Evolutionary conservation across 1,284 basidiomycete species (phyloP).

Genomic region (Trametes sp.): DNA sequence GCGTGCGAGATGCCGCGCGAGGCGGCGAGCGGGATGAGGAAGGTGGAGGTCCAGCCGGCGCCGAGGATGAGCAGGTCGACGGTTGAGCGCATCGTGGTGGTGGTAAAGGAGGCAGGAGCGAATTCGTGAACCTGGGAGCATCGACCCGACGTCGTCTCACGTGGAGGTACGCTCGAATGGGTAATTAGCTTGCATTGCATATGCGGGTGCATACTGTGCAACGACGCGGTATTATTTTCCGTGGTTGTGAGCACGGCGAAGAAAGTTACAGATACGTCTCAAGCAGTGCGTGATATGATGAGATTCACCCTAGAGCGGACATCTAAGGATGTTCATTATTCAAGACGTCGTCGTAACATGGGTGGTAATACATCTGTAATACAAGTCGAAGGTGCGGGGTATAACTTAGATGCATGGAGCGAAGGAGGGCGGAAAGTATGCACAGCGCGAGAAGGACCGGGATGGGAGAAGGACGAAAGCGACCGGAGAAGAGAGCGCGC

Average conservation of each 20-base stretch:
- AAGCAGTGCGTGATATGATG: too few species aligned
- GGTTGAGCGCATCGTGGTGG: conserved; percentile 25
- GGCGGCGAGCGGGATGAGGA: conserved; percentile 64
- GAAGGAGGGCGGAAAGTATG: conserved; percentile 14
- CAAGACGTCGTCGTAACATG: conserved; percentile 10
- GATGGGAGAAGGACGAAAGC: conserved; percentile 22
- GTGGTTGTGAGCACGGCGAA: too few species aligned
- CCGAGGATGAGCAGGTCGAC: conserved; percentile 71
- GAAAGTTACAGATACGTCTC: too few species aligned
- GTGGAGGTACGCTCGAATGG: not conserved
- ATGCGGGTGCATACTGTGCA: not conserved
- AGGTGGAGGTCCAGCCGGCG: conserved; percentile 73
- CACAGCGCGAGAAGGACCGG: conserved; percentile 22
- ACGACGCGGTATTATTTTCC: too few species aligned
- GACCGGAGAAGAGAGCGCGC: conserved; percentile 16
- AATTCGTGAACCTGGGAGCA: not conserved
- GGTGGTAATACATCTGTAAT: conserved; percentile 21
- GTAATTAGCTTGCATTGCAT: conserved; percentile 1
- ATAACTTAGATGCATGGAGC: conserved; percentile 25
- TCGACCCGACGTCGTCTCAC: not conserved
- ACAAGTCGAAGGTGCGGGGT: conserved; percentile 23
- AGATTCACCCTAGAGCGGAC: conserved; percentile 49
- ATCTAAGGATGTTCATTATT: conserved; percentile 10
- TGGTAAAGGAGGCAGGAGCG: conserved; percentile 4
- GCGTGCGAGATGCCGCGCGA: conserved; percentile 54